Percentiles rank a stretch among this genome's conserved stretches.
Evolutionary conservation across 2,329 filamentous ascomycete genomes (phyloP).

Genomic region (Tolypocladium tropicale): DNA sequence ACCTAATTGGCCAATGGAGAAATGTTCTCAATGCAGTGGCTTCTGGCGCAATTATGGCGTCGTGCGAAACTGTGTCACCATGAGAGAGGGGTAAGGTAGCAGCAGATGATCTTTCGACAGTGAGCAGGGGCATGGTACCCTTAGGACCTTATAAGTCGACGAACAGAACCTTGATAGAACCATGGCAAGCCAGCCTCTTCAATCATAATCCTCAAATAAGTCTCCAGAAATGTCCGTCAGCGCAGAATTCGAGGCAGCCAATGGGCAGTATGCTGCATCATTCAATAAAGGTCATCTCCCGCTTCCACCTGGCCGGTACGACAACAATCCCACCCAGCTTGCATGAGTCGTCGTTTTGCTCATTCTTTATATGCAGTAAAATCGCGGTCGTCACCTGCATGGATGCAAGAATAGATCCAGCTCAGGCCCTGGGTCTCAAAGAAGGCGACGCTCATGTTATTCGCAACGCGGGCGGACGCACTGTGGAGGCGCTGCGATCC

Average conservation of each 20-base stretch:
- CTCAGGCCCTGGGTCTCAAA: constrained; percentile 56
- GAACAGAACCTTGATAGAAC: neutral
- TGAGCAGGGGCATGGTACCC: neutral
- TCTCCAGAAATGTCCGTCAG: constrained; percentile 8
- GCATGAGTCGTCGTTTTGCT: neutral
- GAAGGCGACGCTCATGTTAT: constrained; percentile 73
- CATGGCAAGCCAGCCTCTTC: neutral
- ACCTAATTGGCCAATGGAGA: neutral
- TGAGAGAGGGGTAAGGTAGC: too few relatives aligned
- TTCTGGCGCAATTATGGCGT: neutral
- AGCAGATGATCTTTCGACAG: neutral
- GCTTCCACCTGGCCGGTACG: constrained; percentile 49
- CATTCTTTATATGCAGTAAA: constrained; percentile 13
- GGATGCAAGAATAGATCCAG: constrained; percentile 65
- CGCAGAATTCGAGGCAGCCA: constrained; percentile 18
- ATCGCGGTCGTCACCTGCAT: constrained; percentile 58
- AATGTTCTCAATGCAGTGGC: neutral
- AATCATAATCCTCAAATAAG: neutral
- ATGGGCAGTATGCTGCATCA: constrained; percentile 47
- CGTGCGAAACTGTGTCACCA: too few relatives aligned
- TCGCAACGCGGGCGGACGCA: constrained; percentile 60
- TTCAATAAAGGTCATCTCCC: constrained; percentile 59
- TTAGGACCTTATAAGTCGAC: neutral
- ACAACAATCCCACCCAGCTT: neutral
- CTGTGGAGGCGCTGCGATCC: constrained; percentile 59